Evolutionary conservation across 192 early-diverging fungal species (phyloP).

Genomic region (Backusella mclennaniae): DNA sequence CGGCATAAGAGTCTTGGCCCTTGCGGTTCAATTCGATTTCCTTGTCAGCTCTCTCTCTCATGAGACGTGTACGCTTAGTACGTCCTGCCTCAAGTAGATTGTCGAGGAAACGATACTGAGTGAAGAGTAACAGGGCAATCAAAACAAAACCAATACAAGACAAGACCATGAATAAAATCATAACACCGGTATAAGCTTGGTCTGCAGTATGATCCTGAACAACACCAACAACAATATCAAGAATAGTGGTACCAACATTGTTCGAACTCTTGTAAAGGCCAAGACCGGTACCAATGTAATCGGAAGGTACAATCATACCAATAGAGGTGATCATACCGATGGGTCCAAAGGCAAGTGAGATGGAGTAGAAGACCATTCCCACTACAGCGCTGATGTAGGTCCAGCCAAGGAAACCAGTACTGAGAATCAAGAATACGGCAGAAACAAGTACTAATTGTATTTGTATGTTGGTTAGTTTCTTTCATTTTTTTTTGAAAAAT

Average conservation of each 20-base stretch:
- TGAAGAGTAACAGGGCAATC: conserved; percentile 15
- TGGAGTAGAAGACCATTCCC: conserved; percentile 54
- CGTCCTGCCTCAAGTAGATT: conserved; percentile 25
- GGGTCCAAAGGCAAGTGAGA: conserved; percentile 61
- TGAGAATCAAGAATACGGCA: conserved; percentile 31
- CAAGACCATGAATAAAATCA: conserved; percentile 26
- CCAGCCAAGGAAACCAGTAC: conserved; percentile 48
- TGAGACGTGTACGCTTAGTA: conserved; percentile 17
- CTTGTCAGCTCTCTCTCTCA: conserved; percentile 24
- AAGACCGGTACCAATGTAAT: conserved; percentile 56
- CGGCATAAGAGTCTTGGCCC: conserved; percentile 21
- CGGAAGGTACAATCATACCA: conserved; percentile 55
- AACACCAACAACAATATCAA: conserved; percentile 58
- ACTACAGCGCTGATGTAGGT: conserved; percentile 52
- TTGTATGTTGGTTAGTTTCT: not conserved
- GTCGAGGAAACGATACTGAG: conserved; percentile 8
- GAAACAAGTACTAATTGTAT: conserved; percentile 24
- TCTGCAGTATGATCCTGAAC: conserved; percentile 49
- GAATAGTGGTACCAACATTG: conserved; percentile 59
- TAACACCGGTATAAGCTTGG: conserved; percentile 36
- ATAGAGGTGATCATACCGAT: conserved; percentile 59
- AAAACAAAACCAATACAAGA: conserved; percentile 26
- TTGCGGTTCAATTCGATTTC: conserved; percentile 18
- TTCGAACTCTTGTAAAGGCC: conserved; percentile 64
- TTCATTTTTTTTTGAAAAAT: no score